Evolutionary conservation across 805 yeast species (phyloP).

Genomic region (Tetrapisispora taiwanensis): DNA sequence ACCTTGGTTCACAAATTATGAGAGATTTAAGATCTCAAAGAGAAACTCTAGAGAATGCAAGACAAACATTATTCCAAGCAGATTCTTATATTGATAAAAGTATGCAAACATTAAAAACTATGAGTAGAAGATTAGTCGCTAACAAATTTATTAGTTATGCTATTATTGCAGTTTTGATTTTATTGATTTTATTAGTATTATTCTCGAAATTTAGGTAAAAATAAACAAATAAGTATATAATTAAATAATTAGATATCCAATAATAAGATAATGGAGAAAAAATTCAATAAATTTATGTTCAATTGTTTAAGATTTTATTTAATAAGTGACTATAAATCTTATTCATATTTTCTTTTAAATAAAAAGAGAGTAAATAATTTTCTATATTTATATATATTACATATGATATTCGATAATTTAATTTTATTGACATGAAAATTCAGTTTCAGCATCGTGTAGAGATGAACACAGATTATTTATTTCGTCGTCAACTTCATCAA

Average conservation of each 20-base stretch:
- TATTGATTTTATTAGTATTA: slow-evolving; percentile 72
- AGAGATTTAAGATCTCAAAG: slow-evolving; percentile 85
- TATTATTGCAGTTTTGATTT: slow-evolving; percentile 75
- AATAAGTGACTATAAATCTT: no score
- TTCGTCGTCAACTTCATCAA: background rate
- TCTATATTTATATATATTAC: no score
- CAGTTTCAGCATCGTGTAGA: background rate
- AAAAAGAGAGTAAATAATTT: no score
- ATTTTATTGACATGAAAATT: slow-evolving; percentile 5
- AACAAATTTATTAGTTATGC: slow-evolving; percentile 85
- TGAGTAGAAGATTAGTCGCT: slow-evolving; percentile 89
- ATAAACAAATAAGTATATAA: background rate
- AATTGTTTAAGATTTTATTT: no score
- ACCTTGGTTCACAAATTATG: slow-evolving; percentile 81
- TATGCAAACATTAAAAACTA: slow-evolving; percentile 71
- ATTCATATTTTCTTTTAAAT: no score
- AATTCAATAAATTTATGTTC: no score
- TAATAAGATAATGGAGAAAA: no score
- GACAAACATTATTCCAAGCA: slow-evolving; percentile 80
- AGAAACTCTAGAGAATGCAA: slow-evolving; percentile 78
- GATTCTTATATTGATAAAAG: slow-evolving; percentile 89
- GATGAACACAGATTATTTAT: background rate
- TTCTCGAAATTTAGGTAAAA: slow-evolving; percentile 65
- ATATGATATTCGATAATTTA: no score
- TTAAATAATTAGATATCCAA: background rate